Base-by-base conservation (phyloP, 352 stramenopile genomes). In the Phytophthora meadii region DNA sequence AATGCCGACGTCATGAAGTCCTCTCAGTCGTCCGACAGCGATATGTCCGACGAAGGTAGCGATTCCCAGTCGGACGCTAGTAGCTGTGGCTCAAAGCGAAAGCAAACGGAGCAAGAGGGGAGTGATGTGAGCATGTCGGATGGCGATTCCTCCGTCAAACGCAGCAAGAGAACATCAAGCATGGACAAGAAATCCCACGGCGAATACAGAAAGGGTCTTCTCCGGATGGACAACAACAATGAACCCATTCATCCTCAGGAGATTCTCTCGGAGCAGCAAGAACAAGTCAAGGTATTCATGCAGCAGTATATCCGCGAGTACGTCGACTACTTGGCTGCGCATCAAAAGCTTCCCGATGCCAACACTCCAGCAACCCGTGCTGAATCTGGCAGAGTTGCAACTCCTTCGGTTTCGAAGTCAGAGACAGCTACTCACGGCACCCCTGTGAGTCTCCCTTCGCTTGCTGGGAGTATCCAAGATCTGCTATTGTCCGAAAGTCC, bases 291-390 rank as follows among this genome's bases (percentile, higher is more conserved):
- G 19, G 36, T 64, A 12, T 87, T 80, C 63, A 88, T 90, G 81
- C 61, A 84, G 53, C 70, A 84, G 53, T 90, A 90, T 67, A 76
- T 83, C 47, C 74, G 69, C 50, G 77, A 90, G 54, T 90, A 88
- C 42, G 75, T 84, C 11, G 61, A 82, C n/a, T 81, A 83, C 47
- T 51, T 87, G 49, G 68, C 79, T 17, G 25, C 71, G 70, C 68
- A 58, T 22, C 39, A 67, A 36, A 71, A 57, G 42, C 44, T 64
- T 27, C 22, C 19, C 42, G 32, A 61, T 11, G 12, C 41, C 15
- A 17, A 22, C 28, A 44, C 12, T 7, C 14, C 7, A 7, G 14
- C 27, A 58, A 44, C 17, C 10, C 28, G 22, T 34, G 12, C 49
- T 45, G 11, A 54, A 36, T 32, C n/a, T 17, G 62, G 28, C 42